These are phyloP conservation scores for Starmerella stigmatis DNA, from an alignment of 805 yeast genomes.

Conservation along the genomic window DNA sequence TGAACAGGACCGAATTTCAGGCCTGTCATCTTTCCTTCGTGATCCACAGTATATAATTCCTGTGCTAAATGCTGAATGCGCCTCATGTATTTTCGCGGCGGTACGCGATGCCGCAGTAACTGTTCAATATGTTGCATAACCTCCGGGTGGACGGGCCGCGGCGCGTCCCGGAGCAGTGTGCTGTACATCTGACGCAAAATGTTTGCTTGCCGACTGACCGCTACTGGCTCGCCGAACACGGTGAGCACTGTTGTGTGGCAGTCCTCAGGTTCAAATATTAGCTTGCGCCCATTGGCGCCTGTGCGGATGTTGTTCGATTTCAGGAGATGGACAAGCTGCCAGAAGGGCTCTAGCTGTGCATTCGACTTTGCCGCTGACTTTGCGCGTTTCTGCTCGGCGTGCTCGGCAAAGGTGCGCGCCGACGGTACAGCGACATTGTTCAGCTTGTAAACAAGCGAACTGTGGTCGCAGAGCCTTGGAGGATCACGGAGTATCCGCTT, in stretches of 20 bases:
- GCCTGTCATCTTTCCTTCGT: neutral
- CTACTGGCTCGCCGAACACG: constrained; percentile 10
- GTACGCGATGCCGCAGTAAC: neutral
- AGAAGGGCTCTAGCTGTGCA: constrained; percentile 5
- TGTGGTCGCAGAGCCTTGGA: constrained; percentile 5
- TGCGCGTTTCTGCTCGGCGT: neutral
- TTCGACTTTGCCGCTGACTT: neutral
- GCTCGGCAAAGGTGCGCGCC: constrained; percentile 8
- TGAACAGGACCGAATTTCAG: neutral
- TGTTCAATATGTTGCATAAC: neutral
- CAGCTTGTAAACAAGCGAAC: constrained; percentile 6
- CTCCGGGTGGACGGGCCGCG: constrained; percentile 16
- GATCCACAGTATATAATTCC: constrained; percentile 7
- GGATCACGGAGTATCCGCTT: neutral
- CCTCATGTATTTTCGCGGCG: constrained; percentile 5
- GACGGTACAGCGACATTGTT: constrained; percentile 12
- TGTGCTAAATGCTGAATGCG: constrained; percentile 1
- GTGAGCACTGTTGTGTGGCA: neutral
- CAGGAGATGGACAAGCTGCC: constrained; percentile 9
- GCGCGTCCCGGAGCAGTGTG: constrained; percentile 10
- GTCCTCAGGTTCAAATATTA: constrained; percentile 9
- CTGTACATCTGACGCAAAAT: constrained; percentile 6
- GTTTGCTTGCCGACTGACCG: constrained; percentile 12
- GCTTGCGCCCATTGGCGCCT: constrained; percentile 11
- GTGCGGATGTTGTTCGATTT: neutral